These are phyloP conservation scores for Magnolia sinica DNA, from an alignment of 164 flowering plant genomes.

Conservation along the genomic window DNA sequence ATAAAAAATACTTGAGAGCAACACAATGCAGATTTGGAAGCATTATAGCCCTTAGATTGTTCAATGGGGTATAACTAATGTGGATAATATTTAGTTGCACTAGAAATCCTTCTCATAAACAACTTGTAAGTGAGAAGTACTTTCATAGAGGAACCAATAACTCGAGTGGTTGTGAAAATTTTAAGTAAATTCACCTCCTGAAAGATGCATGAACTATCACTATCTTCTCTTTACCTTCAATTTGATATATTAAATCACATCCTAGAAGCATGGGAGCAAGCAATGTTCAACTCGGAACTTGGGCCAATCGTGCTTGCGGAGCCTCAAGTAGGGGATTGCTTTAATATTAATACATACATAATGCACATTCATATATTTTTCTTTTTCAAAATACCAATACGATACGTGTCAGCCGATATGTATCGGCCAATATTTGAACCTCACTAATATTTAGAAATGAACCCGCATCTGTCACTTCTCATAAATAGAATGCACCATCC, in stretches of 20 bases:
- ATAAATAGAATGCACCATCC: background rate
- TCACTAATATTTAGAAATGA: no score
- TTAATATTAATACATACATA: no score
- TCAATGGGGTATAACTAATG: no score
- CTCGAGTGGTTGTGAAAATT: background rate
- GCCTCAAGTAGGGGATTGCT: no score
- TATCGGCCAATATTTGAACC: no score
- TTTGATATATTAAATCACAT: background rate
- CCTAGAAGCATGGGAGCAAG: background rate
- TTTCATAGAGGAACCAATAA: background rate
- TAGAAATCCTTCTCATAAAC: background rate
- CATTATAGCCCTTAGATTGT: background rate
- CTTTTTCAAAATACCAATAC: no score
- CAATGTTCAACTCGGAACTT: background rate
- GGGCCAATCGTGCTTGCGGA: background rate
- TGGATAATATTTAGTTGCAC: no score
- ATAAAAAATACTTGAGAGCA: background rate
- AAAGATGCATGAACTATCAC: background rate
- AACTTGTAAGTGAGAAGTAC: background rate
- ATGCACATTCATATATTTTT: no score
- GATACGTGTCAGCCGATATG: no score
- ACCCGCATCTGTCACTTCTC: background rate
- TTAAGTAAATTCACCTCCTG: background rate
- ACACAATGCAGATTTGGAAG: background rate
- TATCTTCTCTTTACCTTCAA: background rate